phyloP scores from a whole-genome alignment of 1,284 basidiomycete genomes.

The Leccinum pachyderme region DNA sequence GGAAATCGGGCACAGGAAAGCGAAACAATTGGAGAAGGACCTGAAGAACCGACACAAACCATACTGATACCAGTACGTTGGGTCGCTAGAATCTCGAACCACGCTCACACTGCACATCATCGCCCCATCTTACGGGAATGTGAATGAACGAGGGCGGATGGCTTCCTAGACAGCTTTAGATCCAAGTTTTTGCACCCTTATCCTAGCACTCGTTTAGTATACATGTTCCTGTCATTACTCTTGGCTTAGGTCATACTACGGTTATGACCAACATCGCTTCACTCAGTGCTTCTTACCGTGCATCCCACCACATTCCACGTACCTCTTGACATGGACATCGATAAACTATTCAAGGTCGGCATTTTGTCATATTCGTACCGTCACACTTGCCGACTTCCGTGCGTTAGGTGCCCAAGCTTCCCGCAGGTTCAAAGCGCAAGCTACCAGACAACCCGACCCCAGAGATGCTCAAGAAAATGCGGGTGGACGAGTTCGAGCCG shows the following conservation, averaged over 20 bases:
- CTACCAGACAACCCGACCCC: slow-evolving; percentile 81
- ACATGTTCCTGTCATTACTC: neutral
- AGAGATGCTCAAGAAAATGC: slow-evolving; percentile 79
- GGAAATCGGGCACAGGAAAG: slow-evolving; percentile 90
- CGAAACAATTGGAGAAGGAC: slow-evolving; percentile 76
- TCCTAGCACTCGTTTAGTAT: slow-evolving; percentile 1
- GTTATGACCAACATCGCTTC: neutral
- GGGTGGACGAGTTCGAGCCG: slow-evolving; percentile 43
- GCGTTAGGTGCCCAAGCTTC: slow-evolving; percentile 66
- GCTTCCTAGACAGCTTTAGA: neutral
- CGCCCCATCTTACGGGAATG: slow-evolving; percentile 4
- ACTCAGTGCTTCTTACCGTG: neutral
- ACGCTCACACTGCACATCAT: slow-evolving; percentile 19
- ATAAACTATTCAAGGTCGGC: slow-evolving; percentile 77
- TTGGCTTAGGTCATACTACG: neutral
- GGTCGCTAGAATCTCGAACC: slow-evolving; percentile 16
- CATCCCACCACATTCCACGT: neutral
- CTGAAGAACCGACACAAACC: slow-evolving; percentile 78
- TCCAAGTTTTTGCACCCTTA: neutral
- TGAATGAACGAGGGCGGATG: slow-evolving; percentile 11
- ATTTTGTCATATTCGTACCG: neutral
- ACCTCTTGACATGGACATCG: slow-evolving; percentile 62
- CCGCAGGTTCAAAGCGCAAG: slow-evolving; percentile 69
- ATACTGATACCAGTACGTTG: slow-evolving; percentile 48
- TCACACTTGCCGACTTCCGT: slow-evolving; percentile 1